These are phyloP conservation scores for Pulicaria dysenterica DNA, from an alignment of 129 eudicot species.

Conservation along the genomic window DNA sequence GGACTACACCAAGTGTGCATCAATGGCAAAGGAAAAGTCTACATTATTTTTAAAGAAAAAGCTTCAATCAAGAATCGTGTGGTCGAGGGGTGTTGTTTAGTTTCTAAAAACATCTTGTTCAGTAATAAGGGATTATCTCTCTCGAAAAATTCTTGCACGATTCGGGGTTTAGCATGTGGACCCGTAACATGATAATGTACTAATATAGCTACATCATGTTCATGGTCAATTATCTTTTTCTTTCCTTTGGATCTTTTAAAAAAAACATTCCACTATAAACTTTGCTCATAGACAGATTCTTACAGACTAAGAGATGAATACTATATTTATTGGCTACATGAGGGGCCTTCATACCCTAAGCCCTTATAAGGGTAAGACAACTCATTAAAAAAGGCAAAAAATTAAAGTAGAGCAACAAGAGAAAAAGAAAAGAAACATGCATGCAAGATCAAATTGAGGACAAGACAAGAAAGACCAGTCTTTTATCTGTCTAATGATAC, in stretches of 20 bases:
- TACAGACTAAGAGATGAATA: slow-evolving; percentile 30
- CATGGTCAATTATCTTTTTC: slow-evolving; percentile 26
- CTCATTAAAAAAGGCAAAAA: slow-evolving; percentile 28
- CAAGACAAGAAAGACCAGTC: slow-evolving; percentile 77
- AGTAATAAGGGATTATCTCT: slow-evolving; percentile 17
- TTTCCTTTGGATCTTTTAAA: slow-evolving; percentile 22
- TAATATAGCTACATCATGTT: slow-evolving; percentile 25
- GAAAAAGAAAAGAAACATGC: slow-evolving; percentile 34
- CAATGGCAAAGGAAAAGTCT: background rate
- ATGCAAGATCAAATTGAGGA: slow-evolving; percentile 48
- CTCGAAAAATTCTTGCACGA: slow-evolving; percentile 14
- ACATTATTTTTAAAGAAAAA: slow-evolving; percentile 11
- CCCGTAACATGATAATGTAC: slow-evolving; percentile 23
- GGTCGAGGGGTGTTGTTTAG: background rate
- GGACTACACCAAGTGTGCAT: slow-evolving; percentile 7
- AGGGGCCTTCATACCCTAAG: slow-evolving; percentile 38
- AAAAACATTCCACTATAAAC: slow-evolving; percentile 24
- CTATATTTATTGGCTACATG: slow-evolving; percentile 49
- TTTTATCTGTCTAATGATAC: slow-evolving; percentile 56
- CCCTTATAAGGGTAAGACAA: slow-evolving; percentile 36
- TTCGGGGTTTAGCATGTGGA: slow-evolving; percentile 30
- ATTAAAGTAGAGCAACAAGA: slow-evolving; percentile 30
- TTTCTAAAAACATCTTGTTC: slow-evolving; percentile 11
- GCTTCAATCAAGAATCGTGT: slow-evolving; percentile 24
- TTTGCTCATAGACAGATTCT: slow-evolving; percentile 30